These are phyloP conservation scores for Escovopsis sp. DNA, from an alignment of 2,329 filamentous ascomycete genomes.

Conservation along the genomic window DNA sequence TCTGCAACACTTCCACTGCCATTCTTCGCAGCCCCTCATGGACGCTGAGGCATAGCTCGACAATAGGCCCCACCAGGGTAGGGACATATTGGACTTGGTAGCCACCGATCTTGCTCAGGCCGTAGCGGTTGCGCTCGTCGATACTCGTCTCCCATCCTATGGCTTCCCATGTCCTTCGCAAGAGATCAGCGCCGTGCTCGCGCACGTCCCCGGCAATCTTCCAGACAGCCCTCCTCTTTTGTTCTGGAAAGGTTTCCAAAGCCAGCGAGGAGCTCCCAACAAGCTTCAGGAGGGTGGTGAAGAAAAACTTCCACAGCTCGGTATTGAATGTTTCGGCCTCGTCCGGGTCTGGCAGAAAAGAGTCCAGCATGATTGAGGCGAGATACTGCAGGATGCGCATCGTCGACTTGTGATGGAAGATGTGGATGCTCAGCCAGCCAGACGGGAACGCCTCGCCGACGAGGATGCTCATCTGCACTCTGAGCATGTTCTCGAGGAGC, in stretches of 20 bases:
- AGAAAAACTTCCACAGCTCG: constrained; percentile 86
- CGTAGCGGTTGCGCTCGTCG: constrained; percentile 66
- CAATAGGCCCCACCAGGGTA: constrained; percentile 74
- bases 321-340: constrained; percentile 87
- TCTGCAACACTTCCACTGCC: constrained; percentile 84
- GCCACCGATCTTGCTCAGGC: constrained; percentile 72
- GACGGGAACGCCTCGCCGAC: constrained; percentile 78
- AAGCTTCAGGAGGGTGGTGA: constrained; percentile 73
- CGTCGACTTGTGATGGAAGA: constrained; percentile 81
- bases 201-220: constrained; percentile 96
- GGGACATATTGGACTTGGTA: constrained; percentile 99
- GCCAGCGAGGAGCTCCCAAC: constrained; percentile 81
- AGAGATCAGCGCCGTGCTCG: constrained; percentile 73
- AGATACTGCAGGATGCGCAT: constrained; percentile 77
- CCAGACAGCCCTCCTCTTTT: constrained; percentile 92
- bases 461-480: constrained; percentile 78
- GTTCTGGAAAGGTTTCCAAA: constrained; percentile 89
- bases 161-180: constrained; percentile 79
- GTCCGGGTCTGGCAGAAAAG: constrained; percentile 74
- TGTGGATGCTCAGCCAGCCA: constrained; percentile 83
- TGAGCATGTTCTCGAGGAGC: constrained; percentile 63
- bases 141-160: constrained; percentile 86
- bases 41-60: constrained; percentile 87
- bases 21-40: constrained; percentile 81
- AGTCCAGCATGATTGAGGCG: constrained; percentile 62